Base-by-base conservation (phyloP, 78 protist species). In the Cyanophora paradoxa region DNA sequence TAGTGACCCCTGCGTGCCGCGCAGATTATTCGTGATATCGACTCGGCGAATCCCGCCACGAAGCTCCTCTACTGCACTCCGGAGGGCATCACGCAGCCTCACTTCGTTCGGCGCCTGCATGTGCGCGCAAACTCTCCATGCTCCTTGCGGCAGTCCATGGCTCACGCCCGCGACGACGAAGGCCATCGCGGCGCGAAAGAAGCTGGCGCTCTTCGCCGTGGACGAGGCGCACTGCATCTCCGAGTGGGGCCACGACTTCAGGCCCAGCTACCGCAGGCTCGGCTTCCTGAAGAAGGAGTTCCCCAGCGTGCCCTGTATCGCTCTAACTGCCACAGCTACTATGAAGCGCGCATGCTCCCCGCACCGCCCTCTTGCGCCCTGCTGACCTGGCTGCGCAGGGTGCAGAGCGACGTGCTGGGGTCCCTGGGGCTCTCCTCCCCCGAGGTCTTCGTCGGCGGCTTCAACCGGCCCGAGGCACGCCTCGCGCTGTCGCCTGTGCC, bases 181-280 rank as follows among this genome's bases (percentile, higher is more conserved):
- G n/a, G n/a, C n/a, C n/a, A n/a, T n/a, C n/a, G n/a, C n/a, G n/a
- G n/a, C n/a, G n/a, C n/a, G n/a, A n/a, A n/a, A n/a, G n/a, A n/a
- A n/a, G 50, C 52, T 73, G 33, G 3, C 1, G 17, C 14, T 61
- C n/a, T 59, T 88, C 3, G 95, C 87, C 30, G 75, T 96, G 39
- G 99, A 96, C 81, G 99, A 96, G 75, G 96, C 97, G 2, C 99
- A 97, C 82, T 97, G 99, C 72, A 81, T 96, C 34, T 56, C 84
- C 22, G 87, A 89, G 61, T 98, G 99, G 99, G 99, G 99, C 16
- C 94, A 92, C 77, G 97, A 93, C 59, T 97, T 94, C 69, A 79
- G 99, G 5, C 88, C 90, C 8, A 89, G 77, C 63, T 97, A 94
- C 57, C 33, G 20, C 13, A 0, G 37, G 26, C 62, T 76, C 24